phyloP scores from a whole-genome alignment of 257 asterid genomes.

The Fraxinus anomala region DNA sequence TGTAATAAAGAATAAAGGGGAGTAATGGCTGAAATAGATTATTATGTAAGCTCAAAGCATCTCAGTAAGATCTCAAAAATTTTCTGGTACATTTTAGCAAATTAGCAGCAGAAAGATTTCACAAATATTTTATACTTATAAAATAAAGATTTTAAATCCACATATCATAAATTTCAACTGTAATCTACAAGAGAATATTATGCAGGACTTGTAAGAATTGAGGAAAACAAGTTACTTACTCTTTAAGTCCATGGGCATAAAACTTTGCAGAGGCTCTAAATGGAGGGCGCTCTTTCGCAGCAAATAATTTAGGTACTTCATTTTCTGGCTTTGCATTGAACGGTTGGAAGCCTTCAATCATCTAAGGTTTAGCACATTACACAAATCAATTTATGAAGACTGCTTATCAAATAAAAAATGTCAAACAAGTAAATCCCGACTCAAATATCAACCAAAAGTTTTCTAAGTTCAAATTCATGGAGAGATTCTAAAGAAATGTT shows the following conservation, averaged over 20 bases:
- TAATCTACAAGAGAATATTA: neutral
- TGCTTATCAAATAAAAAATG: conserved; percentile 16
- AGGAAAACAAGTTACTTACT: conserved; percentile 44
- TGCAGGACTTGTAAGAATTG: neutral
- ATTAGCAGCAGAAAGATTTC: neutral
- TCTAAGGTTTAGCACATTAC: conserved; percentile 45
- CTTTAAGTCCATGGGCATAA: conserved; percentile 81
- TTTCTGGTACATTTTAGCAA: neutral
- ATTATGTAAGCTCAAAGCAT: neutral
- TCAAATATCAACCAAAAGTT: neutral
- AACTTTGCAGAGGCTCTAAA: conserved; percentile 66
- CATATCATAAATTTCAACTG: neutral
- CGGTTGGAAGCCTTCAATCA: conserved; percentile 90
- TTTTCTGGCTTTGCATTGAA: conserved; percentile 56
- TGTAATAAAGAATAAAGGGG: conserved; percentile 30
- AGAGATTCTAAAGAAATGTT: neutral
- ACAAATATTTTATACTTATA: neutral
- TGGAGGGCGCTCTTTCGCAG: conserved; percentile 79
- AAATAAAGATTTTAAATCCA: neutral
- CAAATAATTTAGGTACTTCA: conserved; percentile 62
- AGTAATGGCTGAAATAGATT: neutral
- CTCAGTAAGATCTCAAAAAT: no score
- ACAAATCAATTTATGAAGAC: conserved; percentile 33
- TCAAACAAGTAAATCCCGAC: conserved; percentile 25
- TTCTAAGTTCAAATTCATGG: conserved; percentile 2